Evolutionary conservation across 257 asterid genomes (phyloP).

Genomic region (Solanum chiquidenum): DNA sequence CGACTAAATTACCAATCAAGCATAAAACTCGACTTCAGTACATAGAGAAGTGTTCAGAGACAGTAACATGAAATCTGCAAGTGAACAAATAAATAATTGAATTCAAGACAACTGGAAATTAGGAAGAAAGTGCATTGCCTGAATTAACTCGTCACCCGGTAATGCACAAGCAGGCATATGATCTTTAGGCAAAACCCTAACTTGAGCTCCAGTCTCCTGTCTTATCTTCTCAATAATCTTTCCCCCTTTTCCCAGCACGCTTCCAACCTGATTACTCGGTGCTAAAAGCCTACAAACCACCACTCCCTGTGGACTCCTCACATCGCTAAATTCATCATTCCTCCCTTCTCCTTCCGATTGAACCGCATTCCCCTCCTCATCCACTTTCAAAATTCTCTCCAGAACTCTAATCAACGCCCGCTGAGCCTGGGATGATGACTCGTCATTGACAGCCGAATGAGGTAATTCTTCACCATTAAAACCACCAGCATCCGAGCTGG

Average conservation of each 20-base stretch:
- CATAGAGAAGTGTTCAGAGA: background rate
- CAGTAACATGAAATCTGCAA: background rate
- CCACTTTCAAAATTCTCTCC: constrained; percentile 9
- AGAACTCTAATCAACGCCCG: constrained; percentile 8
- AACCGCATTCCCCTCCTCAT: constrained; percentile 1
- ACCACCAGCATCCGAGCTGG: background rate
- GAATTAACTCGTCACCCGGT: constrained; percentile 11
- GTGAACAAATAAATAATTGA: background rate
- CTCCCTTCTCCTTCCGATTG: background rate
- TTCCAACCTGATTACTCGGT: constrained; percentile 5
- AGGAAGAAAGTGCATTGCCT: background rate
- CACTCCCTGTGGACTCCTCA: background rate
- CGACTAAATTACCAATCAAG: background rate
- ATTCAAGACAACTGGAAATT: background rate
- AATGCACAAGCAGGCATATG: constrained; percentile 5
- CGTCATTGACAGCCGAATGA: background rate
- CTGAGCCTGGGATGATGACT: constrained; percentile 2
- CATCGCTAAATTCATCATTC: constrained; percentile 1
- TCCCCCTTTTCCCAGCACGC: constrained; percentile 9
- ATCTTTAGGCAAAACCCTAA: constrained; percentile 9
- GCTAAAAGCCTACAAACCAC: constrained; percentile 9
- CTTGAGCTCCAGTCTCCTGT: constrained; percentile 6
- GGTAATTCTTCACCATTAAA: background rate
- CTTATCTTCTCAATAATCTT: constrained; percentile 5
- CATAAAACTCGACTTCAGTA: background rate